Base-by-base conservation (phyloP, 176 grass and related monocot genomes). In the Leersia perrieri region DNA sequence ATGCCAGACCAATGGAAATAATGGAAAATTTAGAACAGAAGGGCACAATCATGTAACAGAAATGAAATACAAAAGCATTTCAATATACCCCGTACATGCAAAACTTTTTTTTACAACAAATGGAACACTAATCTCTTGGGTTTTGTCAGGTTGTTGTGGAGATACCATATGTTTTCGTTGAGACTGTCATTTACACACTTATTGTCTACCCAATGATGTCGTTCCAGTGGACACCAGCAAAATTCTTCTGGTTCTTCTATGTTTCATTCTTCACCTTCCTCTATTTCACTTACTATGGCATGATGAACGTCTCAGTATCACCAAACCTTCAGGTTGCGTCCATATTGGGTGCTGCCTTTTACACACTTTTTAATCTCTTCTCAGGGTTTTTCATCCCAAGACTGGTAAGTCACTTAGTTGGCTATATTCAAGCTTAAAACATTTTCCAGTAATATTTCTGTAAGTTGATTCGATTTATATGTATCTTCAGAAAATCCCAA, bases 231-330 rank as follows among this genome's bases (percentile, higher is more conserved):
- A 91, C 91, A 15, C 58, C 28, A 44, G 77, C 39, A 25, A 97
- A 94, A 38, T 97, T 97, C 89, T 47, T 97, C 36, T 97, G 90
- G 94, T 97, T 93, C 80, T 93, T 90, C 63, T 97, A 90, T 63
- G 70, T 85, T 29, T 75, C 87, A 9, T 89, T 91, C 89, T 80
- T 94, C 47, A 51, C 84, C 32, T 87, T 94, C 72, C 89, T 97
- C 11, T 97, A 87, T 72, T 91, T 90, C 82, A 92, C 89, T 76
- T 93, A 93, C 69, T 91, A 93, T 11, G 88, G 91, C 29, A 97
- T 97, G 94, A 93, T 93, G 90, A 84, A 63, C 9, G 86, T 87
- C 10, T 76, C 91, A 9, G 33, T 97, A 33, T 72, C 91, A 41
- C 94, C 94, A 3, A 93, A 86, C 57, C 41, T 44, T 68, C 86